Conservation (phyloP, 2,329 filamentous ascomycete species). For the Pseudogymnoascus sp. region DNA sequence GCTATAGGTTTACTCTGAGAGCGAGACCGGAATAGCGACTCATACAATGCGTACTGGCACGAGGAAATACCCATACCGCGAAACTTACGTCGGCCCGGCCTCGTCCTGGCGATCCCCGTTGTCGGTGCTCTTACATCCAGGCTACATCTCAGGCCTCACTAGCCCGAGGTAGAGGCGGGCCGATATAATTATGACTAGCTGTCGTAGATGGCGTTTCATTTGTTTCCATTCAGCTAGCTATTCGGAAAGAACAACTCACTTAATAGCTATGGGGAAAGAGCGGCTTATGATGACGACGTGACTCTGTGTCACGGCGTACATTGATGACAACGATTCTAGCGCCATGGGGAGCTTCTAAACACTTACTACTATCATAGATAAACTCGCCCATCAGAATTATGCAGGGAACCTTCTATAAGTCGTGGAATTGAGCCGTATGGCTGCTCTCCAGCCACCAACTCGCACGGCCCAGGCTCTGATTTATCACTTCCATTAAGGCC, state of each 20-base stretch:
- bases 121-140: background rate
- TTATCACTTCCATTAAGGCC: background rate
- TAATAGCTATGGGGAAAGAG: background rate
- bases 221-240: background rate
- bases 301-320: background rate
- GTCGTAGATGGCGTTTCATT: background rate
- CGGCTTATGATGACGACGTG: background rate
- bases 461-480: background rate
- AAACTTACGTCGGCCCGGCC: background rate
- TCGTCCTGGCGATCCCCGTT: background rate
- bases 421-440: background rate
- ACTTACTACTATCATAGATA: background rate
- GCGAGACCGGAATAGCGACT: too few relatives aligned
- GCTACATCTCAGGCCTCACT: background rate
- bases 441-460: background rate
- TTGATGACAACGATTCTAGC: background rate
- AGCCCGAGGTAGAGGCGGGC: background rate
- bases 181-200: background rate
- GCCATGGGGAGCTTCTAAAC: background rate
- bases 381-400: background rate
- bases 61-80: background rate
- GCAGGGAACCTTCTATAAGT: background rate
- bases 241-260: background rate
- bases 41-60: background rate
- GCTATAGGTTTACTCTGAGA: too few relatives aligned